These are phyloP conservation scores for Rusavskia elegans DNA, from an alignment of 495 filamentous ascomycete species.

Conservation along the genomic window DNA sequence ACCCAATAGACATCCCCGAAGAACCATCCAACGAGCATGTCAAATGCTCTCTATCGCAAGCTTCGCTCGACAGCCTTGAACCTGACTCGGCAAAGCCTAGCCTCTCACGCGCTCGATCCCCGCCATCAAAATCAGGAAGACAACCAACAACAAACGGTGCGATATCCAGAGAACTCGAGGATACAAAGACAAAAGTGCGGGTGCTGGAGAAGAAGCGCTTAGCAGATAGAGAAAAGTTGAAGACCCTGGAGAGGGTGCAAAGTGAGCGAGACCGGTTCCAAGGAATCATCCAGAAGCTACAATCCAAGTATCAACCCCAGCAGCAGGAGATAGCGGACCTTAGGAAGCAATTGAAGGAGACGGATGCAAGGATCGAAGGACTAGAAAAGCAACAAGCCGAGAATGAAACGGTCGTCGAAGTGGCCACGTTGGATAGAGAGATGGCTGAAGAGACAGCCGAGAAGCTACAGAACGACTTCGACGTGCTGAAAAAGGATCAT, in stretches of 20 bases:
- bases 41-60: slow-evolving; percentile 3
- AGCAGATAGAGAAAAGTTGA: slow-evolving; percentile 81
- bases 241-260: slow-evolving; percentile 58
- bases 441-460: slow-evolving; percentile 94
- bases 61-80: slow-evolving; percentile 2
- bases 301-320: slow-evolving; percentile 76
- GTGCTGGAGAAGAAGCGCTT: slow-evolving; percentile 66
- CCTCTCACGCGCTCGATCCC: slow-evolving; percentile 10
- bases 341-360: slow-evolving; percentile 60
- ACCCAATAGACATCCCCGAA: not conserved
- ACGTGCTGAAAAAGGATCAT: slow-evolving; percentile 52
- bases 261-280: slow-evolving; percentile 76
- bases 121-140: slow-evolving; percentile 1
- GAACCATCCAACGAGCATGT: not conserved
- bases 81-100: slow-evolving; percentile 5
- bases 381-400: slow-evolving; percentile 63
- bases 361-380: slow-evolving; percentile 47
- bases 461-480: slow-evolving; percentile 60
- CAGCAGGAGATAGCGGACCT: slow-evolving; percentile 66
- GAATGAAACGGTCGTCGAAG: slow-evolving; percentile 70
- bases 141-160: slow-evolving; percentile 16
- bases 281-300: slow-evolving; percentile 77
- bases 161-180: slow-evolving; percentile 52
- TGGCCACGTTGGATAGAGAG: slow-evolving; percentile 77
- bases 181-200: slow-evolving; percentile 61